A percentile compares a stretch with the other conserved stretches of the same genome.
These are phyloP conservation scores for Somion occarium DNA, from an alignment of 1,284 basidiomycete genomes.

Conservation along the genomic window DNA sequence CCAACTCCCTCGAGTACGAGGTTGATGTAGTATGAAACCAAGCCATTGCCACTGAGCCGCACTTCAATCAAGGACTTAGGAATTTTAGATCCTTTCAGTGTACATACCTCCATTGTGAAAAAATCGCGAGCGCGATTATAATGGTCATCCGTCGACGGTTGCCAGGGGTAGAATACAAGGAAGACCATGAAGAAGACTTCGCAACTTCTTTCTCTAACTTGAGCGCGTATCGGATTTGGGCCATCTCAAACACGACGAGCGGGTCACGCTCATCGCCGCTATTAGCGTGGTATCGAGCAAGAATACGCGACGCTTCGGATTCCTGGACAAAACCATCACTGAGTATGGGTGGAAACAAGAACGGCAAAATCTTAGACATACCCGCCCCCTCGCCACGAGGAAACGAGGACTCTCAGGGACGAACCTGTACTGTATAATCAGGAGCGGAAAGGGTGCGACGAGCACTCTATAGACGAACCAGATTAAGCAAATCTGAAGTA, in stretches of 20 bases:
- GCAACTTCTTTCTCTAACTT: slow-evolving; percentile 51
- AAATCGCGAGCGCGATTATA: slow-evolving; percentile 52
- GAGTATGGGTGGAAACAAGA: background rate
- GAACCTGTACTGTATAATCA: slow-evolving; percentile 45
- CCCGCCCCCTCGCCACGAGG: slow-evolving; percentile 56
- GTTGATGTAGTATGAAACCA: slow-evolving; percentile 67
- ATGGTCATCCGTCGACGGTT: slow-evolving; percentile 57
- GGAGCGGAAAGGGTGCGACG: background rate
- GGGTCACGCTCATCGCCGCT: slow-evolving; percentile 47
- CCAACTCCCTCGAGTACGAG: slow-evolving; percentile 59
- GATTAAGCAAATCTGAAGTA: slow-evolving; percentile 51
- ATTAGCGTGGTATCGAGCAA: slow-evolving; percentile 63
- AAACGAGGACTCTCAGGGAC: slow-evolving; percentile 69
- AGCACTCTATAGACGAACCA: slow-evolving; percentile 32
- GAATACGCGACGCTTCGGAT: slow-evolving; percentile 42
- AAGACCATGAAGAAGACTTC: slow-evolving; percentile 40
- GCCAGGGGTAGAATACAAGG: slow-evolving; percentile 51
- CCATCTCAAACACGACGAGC: slow-evolving; percentile 53
- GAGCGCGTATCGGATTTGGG: slow-evolving; percentile 60
- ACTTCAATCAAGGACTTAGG: too few relatives aligned
- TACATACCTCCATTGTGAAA: slow-evolving; percentile 63
- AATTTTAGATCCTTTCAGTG: too few relatives aligned
- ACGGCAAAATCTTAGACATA: slow-evolving; percentile 23
- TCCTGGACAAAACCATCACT: slow-evolving; percentile 34
- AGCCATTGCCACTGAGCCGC: slow-evolving; percentile 57